Conservation (phyloP, 805 yeast species). For the Saccharomycopsis sp. region DNA sequence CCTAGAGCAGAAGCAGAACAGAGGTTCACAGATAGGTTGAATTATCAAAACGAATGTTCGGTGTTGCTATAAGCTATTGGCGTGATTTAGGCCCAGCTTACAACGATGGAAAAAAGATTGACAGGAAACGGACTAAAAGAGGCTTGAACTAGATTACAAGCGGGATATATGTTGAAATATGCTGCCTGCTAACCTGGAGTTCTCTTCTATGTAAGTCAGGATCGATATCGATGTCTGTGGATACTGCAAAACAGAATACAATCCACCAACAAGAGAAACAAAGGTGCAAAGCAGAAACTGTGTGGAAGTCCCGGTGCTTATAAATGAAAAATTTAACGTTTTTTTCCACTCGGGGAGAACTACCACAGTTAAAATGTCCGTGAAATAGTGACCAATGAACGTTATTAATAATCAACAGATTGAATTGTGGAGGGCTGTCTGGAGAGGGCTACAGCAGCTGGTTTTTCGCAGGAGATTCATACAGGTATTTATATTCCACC, state of each 20-base stretch:
- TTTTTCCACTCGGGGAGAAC: background rate
- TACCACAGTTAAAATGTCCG: background rate
- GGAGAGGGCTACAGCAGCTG: background rate
- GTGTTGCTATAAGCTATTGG: too few species aligned
- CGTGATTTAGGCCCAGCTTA: too few species aligned
- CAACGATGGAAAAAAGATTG: too few species aligned
- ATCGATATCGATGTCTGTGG: background rate
- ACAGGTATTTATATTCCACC: background rate
- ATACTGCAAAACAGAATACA: background rate
- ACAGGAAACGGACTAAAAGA: too few species aligned
- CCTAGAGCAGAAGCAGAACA: background rate
- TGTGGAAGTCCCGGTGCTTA: background rate
- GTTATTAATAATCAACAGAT: background rate
- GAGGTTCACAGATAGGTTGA: background rate
- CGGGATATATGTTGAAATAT: background rate
- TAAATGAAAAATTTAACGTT: background rate
- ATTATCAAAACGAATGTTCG: too few species aligned
- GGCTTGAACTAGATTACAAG: background rate
- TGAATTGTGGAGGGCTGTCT: background rate
- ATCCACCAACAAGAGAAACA: background rate
- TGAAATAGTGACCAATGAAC: background rate
- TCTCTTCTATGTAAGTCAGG: background rate
- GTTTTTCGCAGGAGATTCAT: background rate
- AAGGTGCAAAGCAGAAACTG: background rate
- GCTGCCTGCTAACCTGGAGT: background rate